phyloP scores from a whole-genome alignment of 495 filamentous ascomycete genomes.

The Penicillium nucicola region DNA sequence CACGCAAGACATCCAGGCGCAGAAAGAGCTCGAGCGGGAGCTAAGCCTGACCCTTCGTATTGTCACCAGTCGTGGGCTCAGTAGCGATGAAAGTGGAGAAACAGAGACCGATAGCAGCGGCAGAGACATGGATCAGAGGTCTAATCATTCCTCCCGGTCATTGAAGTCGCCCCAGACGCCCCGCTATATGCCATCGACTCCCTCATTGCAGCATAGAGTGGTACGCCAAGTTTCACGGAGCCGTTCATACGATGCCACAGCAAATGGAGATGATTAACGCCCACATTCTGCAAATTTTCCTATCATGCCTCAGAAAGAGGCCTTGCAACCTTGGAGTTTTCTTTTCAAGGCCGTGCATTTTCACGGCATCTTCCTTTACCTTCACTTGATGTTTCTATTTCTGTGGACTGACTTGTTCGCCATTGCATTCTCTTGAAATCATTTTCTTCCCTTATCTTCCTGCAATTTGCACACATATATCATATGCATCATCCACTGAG shows the following conservation, averaged over 20 bases:
- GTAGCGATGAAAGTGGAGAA: conserved; percentile 27
- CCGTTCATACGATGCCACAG: conserved; percentile 28
- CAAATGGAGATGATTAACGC: conserved; percentile 19
- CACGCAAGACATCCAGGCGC: conserved; percentile 58
- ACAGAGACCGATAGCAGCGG: conserved; percentile 46
- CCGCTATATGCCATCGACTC: conserved; percentile 38
- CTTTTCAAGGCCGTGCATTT: background rate
- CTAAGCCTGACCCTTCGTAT: conserved; percentile 70
- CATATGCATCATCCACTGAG: conserved; percentile 1
- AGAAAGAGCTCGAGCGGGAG: conserved; percentile 77
- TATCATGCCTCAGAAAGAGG: background rate
- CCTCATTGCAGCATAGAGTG: conserved; percentile 28
- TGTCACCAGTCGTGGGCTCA: conserved; percentile 51
- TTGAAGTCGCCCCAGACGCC: conserved; percentile 21
- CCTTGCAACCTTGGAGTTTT: conserved; percentile 1
- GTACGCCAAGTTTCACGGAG: conserved; percentile 24
- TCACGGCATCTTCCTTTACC: background rate
- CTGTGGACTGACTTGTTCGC: conserved; percentile 4
- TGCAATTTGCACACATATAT: conserved; percentile 1
- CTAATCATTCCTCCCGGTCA: conserved; percentile 17
- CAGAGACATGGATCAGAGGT: conserved; percentile 37
- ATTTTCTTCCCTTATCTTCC: background rate
- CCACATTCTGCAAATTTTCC: background rate
- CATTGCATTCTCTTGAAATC: conserved; percentile 6
- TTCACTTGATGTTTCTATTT: conserved; percentile 6